Conservation (phyloP, 1,139 yeast species). For the Geotrichum cucujoidarum region DNA sequence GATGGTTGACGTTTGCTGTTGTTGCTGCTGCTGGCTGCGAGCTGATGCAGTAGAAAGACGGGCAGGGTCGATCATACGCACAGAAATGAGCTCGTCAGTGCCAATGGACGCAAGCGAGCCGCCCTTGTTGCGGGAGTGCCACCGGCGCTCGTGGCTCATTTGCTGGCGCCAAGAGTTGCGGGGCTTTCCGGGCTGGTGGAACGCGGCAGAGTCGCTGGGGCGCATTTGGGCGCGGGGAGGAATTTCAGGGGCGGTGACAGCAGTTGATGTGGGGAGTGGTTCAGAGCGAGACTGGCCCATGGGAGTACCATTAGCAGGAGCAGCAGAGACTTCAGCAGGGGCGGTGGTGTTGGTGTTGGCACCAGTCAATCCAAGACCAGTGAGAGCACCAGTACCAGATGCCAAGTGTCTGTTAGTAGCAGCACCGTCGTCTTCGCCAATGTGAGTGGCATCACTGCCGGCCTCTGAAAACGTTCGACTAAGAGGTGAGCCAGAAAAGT, state of each 20-base stretch:
- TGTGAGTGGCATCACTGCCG: conserved; percentile 12
- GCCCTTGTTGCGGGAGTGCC: conserved; percentile 56
- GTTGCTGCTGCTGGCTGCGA: background rate
- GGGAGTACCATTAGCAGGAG: background rate
- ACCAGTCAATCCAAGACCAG: background rate
- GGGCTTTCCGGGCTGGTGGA: conserved; percentile 27
- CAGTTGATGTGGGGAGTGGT: background rate
- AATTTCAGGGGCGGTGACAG: background rate
- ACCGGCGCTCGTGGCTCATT: conserved; percentile 32
- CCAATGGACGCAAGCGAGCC: conserved; percentile 80
- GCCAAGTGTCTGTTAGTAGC: background rate
- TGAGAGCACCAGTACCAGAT: background rate
- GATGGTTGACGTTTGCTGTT: background rate
- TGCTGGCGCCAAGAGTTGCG: conserved; percentile 73
- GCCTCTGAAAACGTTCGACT: conserved; percentile 10
- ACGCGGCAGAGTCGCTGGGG: background rate
- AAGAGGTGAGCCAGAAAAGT: background rate
- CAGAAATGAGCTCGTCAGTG: conserved; percentile 77
- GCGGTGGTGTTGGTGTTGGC: background rate
- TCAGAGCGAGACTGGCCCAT: background rate
- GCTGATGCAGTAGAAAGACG: background rate
- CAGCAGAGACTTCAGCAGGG: background rate
- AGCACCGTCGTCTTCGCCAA: conserved; percentile 1
- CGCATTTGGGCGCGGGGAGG: conserved; percentile 1
- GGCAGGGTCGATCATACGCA: conserved; percentile 53